These are phyloP conservation scores for Gyrodon lividus DNA, from an alignment of 768 basidiomycete species.

Conservation along the genomic window DNA sequence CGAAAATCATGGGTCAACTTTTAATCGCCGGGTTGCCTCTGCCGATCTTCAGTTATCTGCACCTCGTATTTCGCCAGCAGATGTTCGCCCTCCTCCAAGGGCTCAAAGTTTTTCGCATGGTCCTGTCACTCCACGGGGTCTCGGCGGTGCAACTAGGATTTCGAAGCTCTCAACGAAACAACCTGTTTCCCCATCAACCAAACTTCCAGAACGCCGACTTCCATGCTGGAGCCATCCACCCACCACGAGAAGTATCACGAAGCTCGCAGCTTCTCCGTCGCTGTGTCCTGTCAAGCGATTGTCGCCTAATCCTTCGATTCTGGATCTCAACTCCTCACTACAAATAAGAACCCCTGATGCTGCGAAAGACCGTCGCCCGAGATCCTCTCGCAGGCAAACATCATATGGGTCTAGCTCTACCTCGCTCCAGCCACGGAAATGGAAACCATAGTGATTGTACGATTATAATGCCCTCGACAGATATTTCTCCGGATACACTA, in stretches of 20 bases:
- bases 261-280: background rate
- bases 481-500: background rate
- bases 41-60: constrained; percentile 18
- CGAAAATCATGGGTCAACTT: constrained; percentile 12
- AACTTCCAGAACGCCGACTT: constrained; percentile 6
- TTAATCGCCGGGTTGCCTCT: constrained; percentile 16
- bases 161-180: background rate
- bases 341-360: background rate
- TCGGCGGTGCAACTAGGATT: constrained; percentile 5
- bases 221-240: constrained; percentile 15
- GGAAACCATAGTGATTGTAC: constrained; percentile 6
- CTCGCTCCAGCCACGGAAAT: constrained; percentile 1
- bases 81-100: constrained; percentile 17
- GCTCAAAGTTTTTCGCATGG: constrained; percentile 13
- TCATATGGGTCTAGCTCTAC: constrained; percentile 7
- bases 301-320: background rate
- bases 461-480: background rate
- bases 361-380: too few species aligned
- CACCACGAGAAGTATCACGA: constrained; percentile 1
- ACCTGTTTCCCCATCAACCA: background rate
- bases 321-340: background rate
- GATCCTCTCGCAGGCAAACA: background rate
- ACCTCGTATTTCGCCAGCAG: constrained; percentile 21
- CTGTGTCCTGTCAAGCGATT: too few species aligned
- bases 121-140: background rate